These are phyloP conservation scores for Globisporangium echinulatum DNA, from an alignment of 352 stramenopile species.

Conservation along the genomic window DNA sequence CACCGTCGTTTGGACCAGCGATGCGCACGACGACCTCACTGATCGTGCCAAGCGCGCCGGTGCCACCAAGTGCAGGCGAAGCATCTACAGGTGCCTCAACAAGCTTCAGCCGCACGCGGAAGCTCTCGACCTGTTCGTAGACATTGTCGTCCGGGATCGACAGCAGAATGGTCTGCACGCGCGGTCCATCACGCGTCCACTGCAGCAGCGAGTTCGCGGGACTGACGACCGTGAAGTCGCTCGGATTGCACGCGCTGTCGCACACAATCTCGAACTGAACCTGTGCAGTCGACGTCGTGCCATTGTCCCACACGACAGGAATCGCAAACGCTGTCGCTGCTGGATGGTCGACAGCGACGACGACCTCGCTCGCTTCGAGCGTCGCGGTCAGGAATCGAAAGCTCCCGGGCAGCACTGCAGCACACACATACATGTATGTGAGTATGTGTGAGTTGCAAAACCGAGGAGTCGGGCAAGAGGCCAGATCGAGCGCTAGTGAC, in stretches of 20 bases:
- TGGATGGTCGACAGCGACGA: neutral
- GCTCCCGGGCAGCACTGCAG: conserved; percentile 36
- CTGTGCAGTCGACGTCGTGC: conserved; percentile 37
- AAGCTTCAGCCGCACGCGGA: conserved; percentile 30
- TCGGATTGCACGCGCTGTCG: conserved; percentile 32
- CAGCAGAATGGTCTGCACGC: conserved; percentile 38
- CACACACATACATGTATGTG: neutral
- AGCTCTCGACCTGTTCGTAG: conserved; percentile 48
- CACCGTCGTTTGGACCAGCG: conserved; percentile 47
- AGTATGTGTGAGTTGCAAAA: neutral
- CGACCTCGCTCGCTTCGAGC: conserved; percentile 28
- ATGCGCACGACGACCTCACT: conserved; percentile 45
- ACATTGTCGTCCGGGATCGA: conserved; percentile 35
- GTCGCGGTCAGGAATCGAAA: conserved; percentile 43
- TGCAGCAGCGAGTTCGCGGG: conserved; percentile 21
- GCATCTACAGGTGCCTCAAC: conserved; percentile 19
- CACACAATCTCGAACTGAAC: conserved; percentile 39
- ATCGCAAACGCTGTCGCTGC: conserved; percentile 17
- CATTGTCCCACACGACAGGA: conserved; percentile 52
- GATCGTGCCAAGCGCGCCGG: conserved; percentile 34
- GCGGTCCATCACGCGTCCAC: conserved; percentile 33
- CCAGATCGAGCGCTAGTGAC: conserved; percentile 2
- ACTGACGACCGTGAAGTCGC: conserved; percentile 37
- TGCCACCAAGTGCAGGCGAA: conserved; percentile 6
- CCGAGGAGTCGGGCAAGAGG: no score